A percentile compares a stretch with the other conserved stretches of the same genome.
These are phyloP conservation scores for Nepenthes gracilis DNA, from an alignment of 148 eudicot species.

Conservation along the genomic window DNA sequence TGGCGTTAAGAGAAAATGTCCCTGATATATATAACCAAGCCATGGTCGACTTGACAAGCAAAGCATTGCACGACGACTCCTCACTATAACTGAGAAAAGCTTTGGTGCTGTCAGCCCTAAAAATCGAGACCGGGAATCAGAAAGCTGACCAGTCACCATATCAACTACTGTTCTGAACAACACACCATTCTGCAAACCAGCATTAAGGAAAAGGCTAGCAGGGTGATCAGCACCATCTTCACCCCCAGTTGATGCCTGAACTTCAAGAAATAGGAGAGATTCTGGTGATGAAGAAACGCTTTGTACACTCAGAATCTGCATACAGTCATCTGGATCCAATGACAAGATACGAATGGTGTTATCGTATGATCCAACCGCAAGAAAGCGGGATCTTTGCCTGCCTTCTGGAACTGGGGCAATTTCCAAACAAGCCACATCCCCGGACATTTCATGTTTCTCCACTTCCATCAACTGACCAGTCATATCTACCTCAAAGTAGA, in stretches of 20 bases:
- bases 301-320: constrained; percentile 88
- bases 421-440: constrained; percentile 96
- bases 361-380: constrained; percentile 96
- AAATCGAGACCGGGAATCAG: constrained; percentile 94
- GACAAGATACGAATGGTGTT: constrained; percentile 90
- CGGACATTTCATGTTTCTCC: constrained; percentile 93
- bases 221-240: constrained; percentile 99
- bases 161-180: constrained; percentile 93
- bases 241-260: constrained; percentile 92
- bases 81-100: constrained; percentile 64
- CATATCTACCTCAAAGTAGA: constrained; percentile 92
- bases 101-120: constrained; percentile 87
- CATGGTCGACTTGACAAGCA: constrained; percentile 97
- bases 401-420: constrained; percentile 99
- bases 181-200: constrained; percentile 92
- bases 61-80: constrained; percentile 93
- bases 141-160: constrained; percentile 95
- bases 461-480: constrained; percentile 92
- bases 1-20: constrained; percentile 89
- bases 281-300: constrained; percentile 97
- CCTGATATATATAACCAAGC: constrained; percentile 98
- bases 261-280: constrained; percentile 86
- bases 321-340: constrained; percentile 89
- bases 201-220: constrained; percentile 88
- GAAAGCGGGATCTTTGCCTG: constrained; percentile 82